Conservation (phyloP, 768 basidiomycete genomes). For the Leccinum boreale region DNA sequence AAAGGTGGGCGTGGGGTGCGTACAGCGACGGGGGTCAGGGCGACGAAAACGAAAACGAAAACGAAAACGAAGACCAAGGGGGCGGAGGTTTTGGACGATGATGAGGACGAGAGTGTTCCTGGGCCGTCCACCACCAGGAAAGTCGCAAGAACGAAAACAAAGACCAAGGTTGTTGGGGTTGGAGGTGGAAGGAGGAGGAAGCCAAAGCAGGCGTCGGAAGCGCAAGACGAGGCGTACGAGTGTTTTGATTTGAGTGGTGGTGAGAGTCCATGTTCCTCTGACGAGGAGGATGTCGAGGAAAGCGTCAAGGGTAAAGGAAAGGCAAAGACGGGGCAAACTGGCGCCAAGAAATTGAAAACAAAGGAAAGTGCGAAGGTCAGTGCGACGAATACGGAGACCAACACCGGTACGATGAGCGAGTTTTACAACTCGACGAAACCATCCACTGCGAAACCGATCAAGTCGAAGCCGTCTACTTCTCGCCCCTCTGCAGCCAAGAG, state of each 20-base stretch:
- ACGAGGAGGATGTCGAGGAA: slow-evolving; percentile 3
- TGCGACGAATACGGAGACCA: not conserved
- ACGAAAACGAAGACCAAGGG: not conserved
- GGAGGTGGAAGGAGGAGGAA: slow-evolving; percentile 15
- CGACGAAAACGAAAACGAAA: not conserved
- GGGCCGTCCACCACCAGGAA: slow-evolving; percentile 6
- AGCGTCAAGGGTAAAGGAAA: slow-evolving; percentile 11
- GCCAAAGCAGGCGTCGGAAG: slow-evolving; percentile 21
- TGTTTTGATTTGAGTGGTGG: slow-evolving; percentile 23
- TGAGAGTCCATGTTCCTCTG: slow-evolving; percentile 20
- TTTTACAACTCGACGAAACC: slow-evolving; percentile 10
- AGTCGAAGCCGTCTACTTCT: slow-evolving; percentile 1
- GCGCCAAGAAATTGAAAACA: not conserved
- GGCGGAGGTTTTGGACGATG: not conserved
- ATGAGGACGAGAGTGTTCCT: not conserved
- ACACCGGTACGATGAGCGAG: slow-evolving; percentile 10
- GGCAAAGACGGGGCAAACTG: not conserved
- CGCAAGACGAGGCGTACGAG: slow-evolving; percentile 28
- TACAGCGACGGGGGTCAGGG: not conserved
- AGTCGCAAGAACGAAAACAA: slow-evolving; percentile 4
- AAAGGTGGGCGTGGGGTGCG: slow-evolving; percentile 14
- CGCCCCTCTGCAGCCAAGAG: not conserved
- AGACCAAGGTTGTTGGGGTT: slow-evolving; percentile 1
- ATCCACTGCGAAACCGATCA: not conserved
- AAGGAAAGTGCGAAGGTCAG: not conserved